Conservation (phyloP, 176 grass and related monocot species). For the Oryza glaberrima region DNA sequence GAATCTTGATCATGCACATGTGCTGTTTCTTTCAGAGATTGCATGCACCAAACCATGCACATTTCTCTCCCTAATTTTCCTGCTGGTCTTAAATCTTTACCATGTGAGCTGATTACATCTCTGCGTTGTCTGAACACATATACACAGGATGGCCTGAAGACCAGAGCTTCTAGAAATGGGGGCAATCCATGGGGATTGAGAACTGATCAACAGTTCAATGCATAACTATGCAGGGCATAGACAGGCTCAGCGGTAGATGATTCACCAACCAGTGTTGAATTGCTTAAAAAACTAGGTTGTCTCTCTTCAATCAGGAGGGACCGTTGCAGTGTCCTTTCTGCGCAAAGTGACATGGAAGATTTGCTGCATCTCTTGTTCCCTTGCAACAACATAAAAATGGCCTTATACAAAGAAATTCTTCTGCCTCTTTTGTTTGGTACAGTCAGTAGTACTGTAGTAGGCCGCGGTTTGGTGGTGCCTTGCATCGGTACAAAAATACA, state of each 20-base stretch:
- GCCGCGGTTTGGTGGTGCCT: background rate
- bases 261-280: conserved; percentile 40
- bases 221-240: conserved; percentile 16
- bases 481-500: conserved; percentile 23
- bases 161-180: conserved; percentile 2
- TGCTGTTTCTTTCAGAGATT: background rate
- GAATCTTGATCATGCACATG: background rate
- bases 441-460: background rate
- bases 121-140: background rate
- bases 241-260: conserved; percentile 34
- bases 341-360: conserved; percentile 42
- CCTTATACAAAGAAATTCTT: conserved; percentile 22
- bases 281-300: conserved; percentile 44
- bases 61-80: background rate
- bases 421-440: conserved; percentile 33
- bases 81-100: background rate
- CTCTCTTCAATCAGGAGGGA: conserved; percentile 7
- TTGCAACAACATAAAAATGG: conserved; percentile 1
- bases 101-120: background rate
- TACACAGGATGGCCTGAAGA: background rate
- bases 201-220: background rate
- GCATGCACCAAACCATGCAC: background rate
- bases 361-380: background rate
- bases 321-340: conserved; percentile 10
- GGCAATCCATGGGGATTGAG: background rate